Evolutionary conservation across 441 rosid species (phyloP).

Genomic region (Populus hybrid): DNA sequence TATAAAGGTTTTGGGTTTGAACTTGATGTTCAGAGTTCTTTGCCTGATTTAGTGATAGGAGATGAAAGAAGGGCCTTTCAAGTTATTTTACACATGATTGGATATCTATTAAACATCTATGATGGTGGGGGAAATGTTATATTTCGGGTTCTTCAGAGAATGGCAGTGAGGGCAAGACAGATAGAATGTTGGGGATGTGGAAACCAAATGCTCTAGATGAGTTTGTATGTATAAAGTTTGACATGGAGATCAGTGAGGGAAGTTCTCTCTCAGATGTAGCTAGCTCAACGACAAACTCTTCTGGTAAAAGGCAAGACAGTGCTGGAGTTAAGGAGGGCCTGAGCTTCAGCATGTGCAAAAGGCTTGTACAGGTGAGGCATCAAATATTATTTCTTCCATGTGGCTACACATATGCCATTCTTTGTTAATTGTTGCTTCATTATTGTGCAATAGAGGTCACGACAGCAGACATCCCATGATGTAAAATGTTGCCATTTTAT

Average conservation of each 20-base stretch:
- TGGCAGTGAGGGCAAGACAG: constrained; percentile 61
- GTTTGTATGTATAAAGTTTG: constrained; percentile 62
- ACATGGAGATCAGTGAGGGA: constrained; percentile 45
- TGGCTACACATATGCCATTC: background rate
- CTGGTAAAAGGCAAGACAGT: constrained; percentile 37
- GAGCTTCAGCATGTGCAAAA: constrained; percentile 89
- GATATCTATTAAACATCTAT: constrained; percentile 51
- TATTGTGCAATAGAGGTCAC: background rate
- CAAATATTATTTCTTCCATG: background rate
- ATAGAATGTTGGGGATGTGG: constrained; percentile 68
- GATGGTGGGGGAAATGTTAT: constrained; percentile 42
- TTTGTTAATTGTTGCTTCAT: background rate
- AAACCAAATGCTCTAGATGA: constrained; percentile 57
- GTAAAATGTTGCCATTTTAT: background rate
- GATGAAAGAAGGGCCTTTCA: constrained; percentile 80
- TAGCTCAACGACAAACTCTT: constrained; percentile 32
- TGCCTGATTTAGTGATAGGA: constrained; percentile 77
- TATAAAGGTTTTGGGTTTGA: constrained; percentile 52
- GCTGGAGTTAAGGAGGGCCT: constrained; percentile 54
- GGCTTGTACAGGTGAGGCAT: constrained; percentile 72
- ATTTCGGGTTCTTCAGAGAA: constrained; percentile 50
- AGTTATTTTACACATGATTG: constrained; percentile 81
- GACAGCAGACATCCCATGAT: background rate
- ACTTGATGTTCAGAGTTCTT: constrained; percentile 56
- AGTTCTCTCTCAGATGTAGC: constrained; percentile 38